These are phyloP conservation scores for Rubus idaeus DNA, from an alignment of 306 rosid species.

Conservation along the genomic window DNA sequence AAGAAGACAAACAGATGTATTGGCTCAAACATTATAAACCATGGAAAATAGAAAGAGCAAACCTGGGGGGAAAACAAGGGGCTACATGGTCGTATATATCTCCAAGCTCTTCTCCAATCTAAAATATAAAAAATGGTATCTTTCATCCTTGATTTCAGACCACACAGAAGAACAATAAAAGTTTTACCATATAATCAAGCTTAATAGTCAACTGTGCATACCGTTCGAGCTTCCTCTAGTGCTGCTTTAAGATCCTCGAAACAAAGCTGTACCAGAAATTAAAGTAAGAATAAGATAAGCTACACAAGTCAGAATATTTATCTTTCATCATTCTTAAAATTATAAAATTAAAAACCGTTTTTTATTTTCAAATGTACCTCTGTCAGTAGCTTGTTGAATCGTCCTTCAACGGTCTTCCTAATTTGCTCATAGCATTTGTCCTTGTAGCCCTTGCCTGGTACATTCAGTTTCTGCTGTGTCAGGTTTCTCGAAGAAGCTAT, in stretches of 20 bases:
- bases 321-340: not conserved
- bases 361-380: conserved; percentile 46
- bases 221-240: conserved; percentile 86
- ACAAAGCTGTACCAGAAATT: conserved; percentile 67
- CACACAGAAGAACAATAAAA: not conserved
- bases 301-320: not conserved
- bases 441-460: conserved; percentile 84
- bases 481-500: conserved; percentile 63
- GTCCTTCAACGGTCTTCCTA: conserved; percentile 82
- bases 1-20: conserved; percentile 17
- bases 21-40: conserved; percentile 28
- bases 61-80: conserved; percentile 99
- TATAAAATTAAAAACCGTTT: not conserved
- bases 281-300: conserved; percentile 24
- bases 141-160: not conserved
- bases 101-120: conserved; percentile 98
- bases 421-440: conserved; percentile 96
- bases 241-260: conserved; percentile 91
- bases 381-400: conserved; percentile 82
- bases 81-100: conserved; percentile 89
- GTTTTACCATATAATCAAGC: not conserved
- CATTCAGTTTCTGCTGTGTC: conserved; percentile 72
- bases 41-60: conserved; percentile 24
- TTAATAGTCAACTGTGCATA: conserved; percentile 33
- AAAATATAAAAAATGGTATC: conserved; percentile 24